Conservation (phyloP, 2,329 filamentous ascomycete genomes). For the Cladosporium sp. region DNA sequence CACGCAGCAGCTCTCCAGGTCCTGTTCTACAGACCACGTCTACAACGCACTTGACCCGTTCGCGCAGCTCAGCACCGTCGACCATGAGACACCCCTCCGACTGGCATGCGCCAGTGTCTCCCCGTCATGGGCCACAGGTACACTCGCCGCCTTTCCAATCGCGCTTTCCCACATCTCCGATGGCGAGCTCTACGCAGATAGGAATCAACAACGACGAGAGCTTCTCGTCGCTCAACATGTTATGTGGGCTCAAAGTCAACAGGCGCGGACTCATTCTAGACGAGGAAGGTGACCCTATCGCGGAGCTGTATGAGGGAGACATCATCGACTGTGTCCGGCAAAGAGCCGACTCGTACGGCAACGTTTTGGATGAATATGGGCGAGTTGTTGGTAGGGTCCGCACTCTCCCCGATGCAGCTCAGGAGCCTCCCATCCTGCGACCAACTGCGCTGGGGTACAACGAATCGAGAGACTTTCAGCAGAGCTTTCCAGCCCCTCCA, state of each 20-base stretch:
- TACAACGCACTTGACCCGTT: neutral
- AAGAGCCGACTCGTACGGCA: conserved; percentile 42
- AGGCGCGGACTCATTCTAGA: conserved; percentile 49
- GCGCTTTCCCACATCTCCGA: neutral
- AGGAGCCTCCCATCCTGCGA: neutral
- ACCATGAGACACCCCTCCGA: neutral
- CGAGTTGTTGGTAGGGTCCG: conserved; percentile 38
- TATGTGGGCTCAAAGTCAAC: conserved; percentile 51
- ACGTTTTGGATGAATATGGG: conserved; percentile 44
- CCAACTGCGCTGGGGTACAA: neutral
- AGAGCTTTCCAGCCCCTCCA: neutral
- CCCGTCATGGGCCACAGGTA: neutral
- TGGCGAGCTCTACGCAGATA: neutral
- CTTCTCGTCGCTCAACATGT: conserved; percentile 36
- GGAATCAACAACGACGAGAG: neutral
- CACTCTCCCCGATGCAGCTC: conserved; percentile 4
- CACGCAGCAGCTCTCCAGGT: neutral
- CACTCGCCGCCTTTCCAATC: neutral
- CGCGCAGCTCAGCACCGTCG: neutral
- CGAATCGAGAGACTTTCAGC: neutral
- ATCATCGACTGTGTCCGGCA: conserved; percentile 41
- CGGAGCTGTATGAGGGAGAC: conserved; percentile 44
- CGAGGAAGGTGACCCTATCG: conserved; percentile 45
- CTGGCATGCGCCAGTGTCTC: neutral
- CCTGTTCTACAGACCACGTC: neutral